phyloP scores from a whole-genome alignment of 2,329 filamentous ascomycete species.

The Anthostomella pinea region DNA sequence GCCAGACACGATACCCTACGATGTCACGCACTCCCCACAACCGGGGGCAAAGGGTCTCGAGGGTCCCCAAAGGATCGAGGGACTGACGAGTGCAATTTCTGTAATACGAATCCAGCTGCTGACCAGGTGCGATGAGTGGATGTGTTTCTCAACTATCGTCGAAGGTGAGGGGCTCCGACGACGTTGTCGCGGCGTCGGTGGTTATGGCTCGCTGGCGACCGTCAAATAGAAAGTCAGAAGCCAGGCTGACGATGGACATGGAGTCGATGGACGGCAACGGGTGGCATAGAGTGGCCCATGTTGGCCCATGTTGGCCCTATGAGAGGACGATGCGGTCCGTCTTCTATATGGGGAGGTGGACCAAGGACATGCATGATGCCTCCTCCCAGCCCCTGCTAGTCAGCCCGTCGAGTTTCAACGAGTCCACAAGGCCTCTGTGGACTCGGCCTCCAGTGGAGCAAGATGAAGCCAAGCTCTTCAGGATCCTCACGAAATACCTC shows the following conservation, averaged over 20 bases:
- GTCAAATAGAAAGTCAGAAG: constrained; percentile 30
- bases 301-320: constrained; percentile 30
- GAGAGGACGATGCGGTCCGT: constrained; percentile 29
- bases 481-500: constrained; percentile 27
- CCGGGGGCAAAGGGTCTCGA: constrained; percentile 1
- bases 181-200: constrained; percentile 20
- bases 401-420: constrained; percentile 24
- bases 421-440: constrained; percentile 11
- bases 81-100: constrained; percentile 5
- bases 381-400: constrained; percentile 29
- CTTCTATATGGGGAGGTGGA: constrained; percentile 27
- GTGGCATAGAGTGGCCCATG: constrained; percentile 29
- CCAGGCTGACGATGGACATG: constrained; percentile 25
- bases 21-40: constrained; percentile 7
- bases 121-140: constrained; percentile 24
- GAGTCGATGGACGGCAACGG: constrained; percentile 27
- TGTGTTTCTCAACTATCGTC: constrained; percentile 24
- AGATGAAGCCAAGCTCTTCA: constrained; percentile 23
- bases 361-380: constrained; percentile 22
- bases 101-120: constrained; percentile 22
- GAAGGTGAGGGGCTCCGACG: constrained; percentile 26
- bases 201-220: constrained; percentile 28
- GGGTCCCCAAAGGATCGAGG: constrained; percentile 4
- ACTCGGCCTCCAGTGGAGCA: constrained; percentile 22
- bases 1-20: constrained; percentile 20